Evolutionary conservation across 306 rosid species (phyloP), one percentile per base, ranked within the genome.

Genomic region (Begonia loranthoides): DNA sequence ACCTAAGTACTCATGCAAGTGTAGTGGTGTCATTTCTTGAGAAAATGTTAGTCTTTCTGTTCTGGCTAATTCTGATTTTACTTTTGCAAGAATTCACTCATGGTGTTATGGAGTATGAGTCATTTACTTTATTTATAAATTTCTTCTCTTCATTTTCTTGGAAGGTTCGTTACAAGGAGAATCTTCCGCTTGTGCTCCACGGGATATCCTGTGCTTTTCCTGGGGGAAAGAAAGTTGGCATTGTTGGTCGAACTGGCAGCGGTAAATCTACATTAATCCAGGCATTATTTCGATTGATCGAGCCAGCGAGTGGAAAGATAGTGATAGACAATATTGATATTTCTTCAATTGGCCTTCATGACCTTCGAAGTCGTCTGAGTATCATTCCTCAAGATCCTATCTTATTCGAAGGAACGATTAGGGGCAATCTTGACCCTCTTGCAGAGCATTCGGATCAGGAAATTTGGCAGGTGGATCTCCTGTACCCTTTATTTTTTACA

Each of bases 331-430:
- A 74, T 62, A 63, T 79, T 15, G 72, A 89, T 75, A 89, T 89
- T 58, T 79, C 87, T 13, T 63, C 61, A 1, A 68, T 84, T 59
- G 95, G 97, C 28, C 95, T 89, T 66, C 97, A 84, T 66, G 97
- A 84, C 63, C 97, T 89, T 50, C 72, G 97, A 39, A 84, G 81
- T 64, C 84, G 79, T 66, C 81, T 89, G 15, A 76, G 97, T 66
- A 89, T 89, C 75, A 89, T 89, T 60, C 97, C 95, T 24, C 97
- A 89, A 68, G 97, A 89, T 75, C 97, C 97, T 40, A 81, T 82
- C 60, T 79, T 89, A 66, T 89, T 89, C 66, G 97, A 89, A 79
- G 97, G 97, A 52, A 89, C 97, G 45, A 72, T 89, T 50, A 72
- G 95, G 62, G 70, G 66, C 55, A 84, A 89, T 75, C 93, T 84